These are phyloP conservation scores for Leccinum pachyderme DNA, from an alignment of 1,284 basidiomycete species.

Conservation along the genomic window DNA sequence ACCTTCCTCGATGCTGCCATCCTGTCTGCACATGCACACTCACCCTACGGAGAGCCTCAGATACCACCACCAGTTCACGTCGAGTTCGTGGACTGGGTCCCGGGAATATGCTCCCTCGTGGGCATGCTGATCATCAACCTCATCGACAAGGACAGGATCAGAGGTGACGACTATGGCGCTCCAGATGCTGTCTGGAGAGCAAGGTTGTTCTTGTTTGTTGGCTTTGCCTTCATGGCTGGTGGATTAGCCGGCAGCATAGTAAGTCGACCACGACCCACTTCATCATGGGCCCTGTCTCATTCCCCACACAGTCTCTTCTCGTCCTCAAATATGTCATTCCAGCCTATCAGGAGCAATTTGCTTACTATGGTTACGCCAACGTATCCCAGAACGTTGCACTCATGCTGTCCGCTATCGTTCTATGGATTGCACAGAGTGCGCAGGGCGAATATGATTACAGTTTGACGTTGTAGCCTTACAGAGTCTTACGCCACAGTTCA, in stretches of 20 bases:
- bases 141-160: slow-evolving; percentile 91
- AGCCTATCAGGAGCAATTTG: slow-evolving; percentile 72
- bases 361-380: slow-evolving; percentile 93
- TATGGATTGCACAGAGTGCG: slow-evolving; percentile 85
- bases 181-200: slow-evolving; percentile 87
- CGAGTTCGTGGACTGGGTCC: slow-evolving; percentile 92
- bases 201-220: slow-evolving; percentile 87
- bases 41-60: slow-evolving; percentile 67
- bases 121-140: slow-evolving; percentile 93
- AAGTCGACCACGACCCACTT: slow-evolving; percentile 36
- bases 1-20: slow-evolving; percentile 94
- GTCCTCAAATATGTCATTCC: slow-evolving; percentile 90
- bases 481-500: background rate
- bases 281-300: background rate
- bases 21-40: slow-evolving; percentile 78
- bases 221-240: slow-evolving; percentile 96
- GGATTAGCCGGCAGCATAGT: slow-evolving; percentile 93
- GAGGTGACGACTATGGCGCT: slow-evolving; percentile 84
- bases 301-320: slow-evolving; percentile 68
- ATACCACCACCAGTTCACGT: slow-evolving; percentile 83
- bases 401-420: slow-evolving; percentile 85
- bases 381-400: slow-evolving; percentile 89
- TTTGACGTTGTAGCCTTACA: slow-evolving; percentile 58
- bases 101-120: slow-evolving; percentile 90
- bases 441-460: slow-evolving; percentile 88